Evolutionary conservation across 768 basidiomycete species (phyloP).

Genomic region (Leccinum subgranulosum): DNA sequence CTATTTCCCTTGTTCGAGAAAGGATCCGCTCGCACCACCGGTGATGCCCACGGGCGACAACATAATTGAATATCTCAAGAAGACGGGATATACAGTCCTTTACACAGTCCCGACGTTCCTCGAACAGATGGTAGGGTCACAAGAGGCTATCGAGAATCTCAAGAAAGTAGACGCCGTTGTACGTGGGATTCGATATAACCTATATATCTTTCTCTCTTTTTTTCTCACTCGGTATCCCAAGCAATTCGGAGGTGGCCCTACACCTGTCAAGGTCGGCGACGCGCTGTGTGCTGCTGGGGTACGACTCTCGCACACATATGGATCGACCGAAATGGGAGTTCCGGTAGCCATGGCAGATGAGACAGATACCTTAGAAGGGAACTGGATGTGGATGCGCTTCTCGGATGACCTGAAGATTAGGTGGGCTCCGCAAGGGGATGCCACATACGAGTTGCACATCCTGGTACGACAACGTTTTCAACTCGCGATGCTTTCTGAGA

Average conservation of each 20-base stretch:
- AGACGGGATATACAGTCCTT: constrained; percentile 29
- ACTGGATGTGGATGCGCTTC: constrained; percentile 38
- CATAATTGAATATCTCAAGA: constrained; percentile 33
- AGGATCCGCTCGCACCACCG: constrained; percentile 26
- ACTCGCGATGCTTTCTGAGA: not conserved
- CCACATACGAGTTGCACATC: constrained; percentile 36
- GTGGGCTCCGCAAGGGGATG: constrained; percentile 33
- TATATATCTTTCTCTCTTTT: too few species aligned
- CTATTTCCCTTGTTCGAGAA: constrained; percentile 25
- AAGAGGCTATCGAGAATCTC: constrained; percentile 21
- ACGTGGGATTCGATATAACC: too few species aligned
- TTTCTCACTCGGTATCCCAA: constrained; percentile 9
- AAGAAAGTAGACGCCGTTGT: constrained; percentile 10
- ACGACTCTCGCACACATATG: constrained; percentile 32
- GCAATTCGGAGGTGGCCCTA: constrained; percentile 38
- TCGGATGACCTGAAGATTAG: constrained; percentile 21
- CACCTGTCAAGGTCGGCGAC: constrained; percentile 36
- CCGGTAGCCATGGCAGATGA: not conserved
- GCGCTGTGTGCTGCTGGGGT: constrained; percentile 35
- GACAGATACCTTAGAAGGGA: constrained; percentile 11
- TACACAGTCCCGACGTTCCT: constrained; percentile 39
- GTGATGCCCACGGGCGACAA: constrained; percentile 38
- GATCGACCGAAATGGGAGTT: constrained; percentile 31
- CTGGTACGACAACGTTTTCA: constrained; percentile 26
- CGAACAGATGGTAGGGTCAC: constrained; percentile 33